Conservation (phyloP, 768 basidiomycete genomes). For the Ephemerocybe angulata region DNA sequence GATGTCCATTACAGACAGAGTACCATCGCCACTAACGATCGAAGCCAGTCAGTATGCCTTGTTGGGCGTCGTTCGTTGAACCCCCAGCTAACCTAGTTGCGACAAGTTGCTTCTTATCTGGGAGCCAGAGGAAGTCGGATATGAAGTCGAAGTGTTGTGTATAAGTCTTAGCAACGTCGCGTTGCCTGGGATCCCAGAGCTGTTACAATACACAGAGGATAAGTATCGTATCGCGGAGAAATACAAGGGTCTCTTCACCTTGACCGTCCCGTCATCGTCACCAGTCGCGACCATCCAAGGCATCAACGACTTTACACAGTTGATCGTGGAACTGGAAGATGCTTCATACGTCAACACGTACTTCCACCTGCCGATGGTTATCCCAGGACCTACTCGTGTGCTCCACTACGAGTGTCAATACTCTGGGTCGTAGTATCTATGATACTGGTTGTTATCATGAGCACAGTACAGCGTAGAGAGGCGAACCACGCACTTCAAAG, state of each 20-base stretch:
- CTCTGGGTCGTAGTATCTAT: conserved; percentile 63
- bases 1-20: conserved; percentile 88
- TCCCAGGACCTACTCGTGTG: conserved; percentile 61
- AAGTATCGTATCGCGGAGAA: background rate
- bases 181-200: conserved; percentile 87
- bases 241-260: conserved; percentile 45
- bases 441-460: conserved; percentile 41
- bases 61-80: background rate
- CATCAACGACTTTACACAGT: conserved; percentile 72
- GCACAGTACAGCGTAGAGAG: conserved; percentile 8
- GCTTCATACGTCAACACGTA: conserved; percentile 30
- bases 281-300: conserved; percentile 78
- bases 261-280: conserved; percentile 92
- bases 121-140: conserved; percentile 84
- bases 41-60: background rate
- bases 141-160: conserved; percentile 94
- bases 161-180: conserved; percentile 61
- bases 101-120: conserved; percentile 79
- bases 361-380: background rate
- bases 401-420: conserved; percentile 44
- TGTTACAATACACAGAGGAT: conserved; percentile 29
- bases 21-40: conserved; percentile 79
- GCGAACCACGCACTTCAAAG: conserved; percentile 59
- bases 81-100: conserved; percentile 70
- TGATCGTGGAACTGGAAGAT: conserved; percentile 69